A percentile compares a stretch with the other conserved stretches of the same genome.
phyloP scores from a whole-genome alignment of 768 basidiomycete species.

The Boletus barrowsii region DNA sequence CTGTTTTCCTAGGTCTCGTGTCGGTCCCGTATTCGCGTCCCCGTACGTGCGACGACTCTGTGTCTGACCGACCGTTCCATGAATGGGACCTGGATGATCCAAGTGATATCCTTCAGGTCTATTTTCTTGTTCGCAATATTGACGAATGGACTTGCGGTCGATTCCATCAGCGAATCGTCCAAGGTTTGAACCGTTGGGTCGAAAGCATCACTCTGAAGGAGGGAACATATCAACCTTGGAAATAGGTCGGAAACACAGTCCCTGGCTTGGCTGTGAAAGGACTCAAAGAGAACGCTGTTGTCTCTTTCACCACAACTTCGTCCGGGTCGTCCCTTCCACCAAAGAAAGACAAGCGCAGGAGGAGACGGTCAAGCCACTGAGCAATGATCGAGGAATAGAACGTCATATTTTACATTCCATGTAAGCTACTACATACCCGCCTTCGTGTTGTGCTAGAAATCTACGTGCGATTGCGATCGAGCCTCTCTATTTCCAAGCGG shows the following conservation, averaged over 20 bases:
- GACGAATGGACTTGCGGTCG: constrained; percentile 48
- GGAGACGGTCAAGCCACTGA: constrained; percentile 29
- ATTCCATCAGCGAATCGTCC: constrained; percentile 40
- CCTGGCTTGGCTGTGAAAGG: constrained; percentile 15
- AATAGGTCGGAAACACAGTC: constrained; percentile 37
- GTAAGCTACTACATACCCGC: neutral
- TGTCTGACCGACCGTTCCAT: constrained; percentile 34
- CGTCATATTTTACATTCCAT: neutral
- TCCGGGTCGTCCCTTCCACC: constrained; percentile 27
- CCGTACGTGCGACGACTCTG: constrained; percentile 12
- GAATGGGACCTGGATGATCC: constrained; percentile 49
- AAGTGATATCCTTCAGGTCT: constrained; percentile 45
- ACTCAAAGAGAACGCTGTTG: constrained; percentile 37
- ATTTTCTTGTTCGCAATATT: constrained; percentile 50
- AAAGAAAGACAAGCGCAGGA: constrained; percentile 30
- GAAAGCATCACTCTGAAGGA: constrained; percentile 33
- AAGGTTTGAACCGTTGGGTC: constrained; percentile 38
- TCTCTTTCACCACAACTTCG: constrained; percentile 27
- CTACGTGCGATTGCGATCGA: neutral
- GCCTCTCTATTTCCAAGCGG: constrained; percentile 61
- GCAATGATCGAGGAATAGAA: neutral
- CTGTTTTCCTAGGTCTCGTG: constrained; percentile 37
- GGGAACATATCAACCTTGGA: constrained; percentile 46
- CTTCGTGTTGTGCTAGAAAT: constrained; percentile 12
- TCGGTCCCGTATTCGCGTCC: constrained; percentile 45